phyloP scores from a whole-genome alignment of 148 eudicot genomes.

The Heliosperma pusillum region DNA sequence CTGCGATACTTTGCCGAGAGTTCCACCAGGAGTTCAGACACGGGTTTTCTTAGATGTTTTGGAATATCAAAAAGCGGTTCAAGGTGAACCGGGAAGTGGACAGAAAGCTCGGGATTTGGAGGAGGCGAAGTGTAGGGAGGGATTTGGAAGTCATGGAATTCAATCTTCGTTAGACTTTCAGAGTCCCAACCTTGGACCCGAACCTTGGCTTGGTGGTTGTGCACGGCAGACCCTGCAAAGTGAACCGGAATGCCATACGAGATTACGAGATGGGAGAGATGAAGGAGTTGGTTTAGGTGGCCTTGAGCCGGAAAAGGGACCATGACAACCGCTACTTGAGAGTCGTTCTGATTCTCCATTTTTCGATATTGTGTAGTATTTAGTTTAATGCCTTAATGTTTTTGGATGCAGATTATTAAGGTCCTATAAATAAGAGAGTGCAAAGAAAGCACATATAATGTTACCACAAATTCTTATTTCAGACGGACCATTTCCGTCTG shows the following conservation, averaged over 20 bases:
- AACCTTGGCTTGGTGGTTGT: constrained; percentile 39
- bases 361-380: not conserved
- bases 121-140: constrained; percentile 27
- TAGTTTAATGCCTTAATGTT: not conserved
- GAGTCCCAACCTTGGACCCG: constrained; percentile 19
- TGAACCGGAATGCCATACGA: constrained; percentile 39
- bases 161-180: constrained; percentile 15
- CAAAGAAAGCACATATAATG: not conserved
- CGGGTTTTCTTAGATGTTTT: constrained; percentile 28
- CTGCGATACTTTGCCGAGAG: constrained; percentile 26
- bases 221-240: constrained; percentile 35
- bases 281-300: constrained; percentile 64
- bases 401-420: not conserved
- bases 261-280: constrained; percentile 43
- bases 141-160: constrained; percentile 41
- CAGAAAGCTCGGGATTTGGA: constrained; percentile 18
- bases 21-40: constrained; percentile 20
- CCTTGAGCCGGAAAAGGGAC: constrained; percentile 31
- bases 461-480: too few relatives aligned
- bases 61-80: constrained; percentile 32
- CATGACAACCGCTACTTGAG: not conserved
- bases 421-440: not conserved
- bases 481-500: too few relatives aligned
- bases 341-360: not conserved
- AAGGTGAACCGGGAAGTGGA: constrained; percentile 33